phyloP scores from a whole-genome alignment of 331 rosid species.

The Acacia pycnantha region DNA sequence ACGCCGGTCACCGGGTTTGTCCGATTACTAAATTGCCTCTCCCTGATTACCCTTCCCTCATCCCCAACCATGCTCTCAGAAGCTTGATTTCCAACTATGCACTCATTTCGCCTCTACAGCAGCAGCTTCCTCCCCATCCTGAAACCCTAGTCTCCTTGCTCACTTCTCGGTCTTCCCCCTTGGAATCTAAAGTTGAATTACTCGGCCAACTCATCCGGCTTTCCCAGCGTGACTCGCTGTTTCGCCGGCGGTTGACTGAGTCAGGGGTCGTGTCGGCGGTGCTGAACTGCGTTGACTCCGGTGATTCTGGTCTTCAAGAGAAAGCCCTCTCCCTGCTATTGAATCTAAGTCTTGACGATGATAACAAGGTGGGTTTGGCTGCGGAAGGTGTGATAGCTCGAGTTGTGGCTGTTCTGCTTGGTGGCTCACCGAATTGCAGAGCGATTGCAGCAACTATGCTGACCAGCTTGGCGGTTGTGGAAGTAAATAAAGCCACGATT shows the following conservation, averaged over 20 bases:
- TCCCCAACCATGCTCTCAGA: constrained; percentile 93
- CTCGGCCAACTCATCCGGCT: constrained; percentile 67
- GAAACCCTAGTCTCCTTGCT: constrained; percentile 71
- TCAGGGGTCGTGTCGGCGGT: constrained; percentile 73
- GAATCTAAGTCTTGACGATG: constrained; percentile 82
- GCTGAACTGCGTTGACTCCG: constrained; percentile 58
- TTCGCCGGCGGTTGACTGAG: constrained; percentile 74
- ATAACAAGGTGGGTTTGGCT: constrained; percentile 87
- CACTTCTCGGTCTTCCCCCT: constrained; percentile 40
- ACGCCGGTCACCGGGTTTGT: constrained; percentile 90
- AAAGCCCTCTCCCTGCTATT: constrained; percentile 72
- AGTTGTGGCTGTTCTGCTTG: constrained; percentile 51
- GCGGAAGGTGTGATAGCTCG: constrained; percentile 78
- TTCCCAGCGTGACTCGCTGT: constrained; percentile 74
- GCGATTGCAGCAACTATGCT: constrained; percentile 83
- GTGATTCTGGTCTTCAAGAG: constrained; percentile 43
- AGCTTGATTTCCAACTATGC: constrained; percentile 72
- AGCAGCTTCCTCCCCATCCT: constrained; percentile 39
- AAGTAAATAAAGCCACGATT: constrained; percentile 87
- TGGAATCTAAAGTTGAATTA: constrained; percentile 55
- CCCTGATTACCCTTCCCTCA: constrained; percentile 63
- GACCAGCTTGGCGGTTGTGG: constrained; percentile 89
- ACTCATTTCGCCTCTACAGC: constrained; percentile 38
- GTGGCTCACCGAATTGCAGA: constrained; percentile 61
- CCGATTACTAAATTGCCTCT: constrained; percentile 90